Evolutionary conservation across 208 protist genomes (phyloP).

Genomic region (Plasmodiophora brassicae): DNA sequence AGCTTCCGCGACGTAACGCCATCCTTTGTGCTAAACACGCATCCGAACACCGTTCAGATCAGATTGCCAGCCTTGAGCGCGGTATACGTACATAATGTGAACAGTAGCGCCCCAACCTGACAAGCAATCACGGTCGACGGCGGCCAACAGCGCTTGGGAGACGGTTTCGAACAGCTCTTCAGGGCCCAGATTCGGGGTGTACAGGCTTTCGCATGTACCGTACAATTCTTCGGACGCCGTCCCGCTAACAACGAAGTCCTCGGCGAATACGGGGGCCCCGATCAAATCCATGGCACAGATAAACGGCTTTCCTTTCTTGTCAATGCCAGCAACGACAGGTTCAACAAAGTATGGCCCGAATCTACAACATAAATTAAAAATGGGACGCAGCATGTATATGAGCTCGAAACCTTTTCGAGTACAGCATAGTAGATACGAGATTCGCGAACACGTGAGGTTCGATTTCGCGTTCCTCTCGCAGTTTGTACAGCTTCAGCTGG

Average conservation of each 20-base stretch:
- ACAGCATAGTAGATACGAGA: constrained; percentile 57
- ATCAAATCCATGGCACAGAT: constrained; percentile 55
- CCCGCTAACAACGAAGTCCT: constrained; percentile 58
- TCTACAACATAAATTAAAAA: background rate
- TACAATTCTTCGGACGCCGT: constrained; percentile 53
- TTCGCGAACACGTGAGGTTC: constrained; percentile 53
- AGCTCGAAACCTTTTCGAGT: constrained; percentile 55
- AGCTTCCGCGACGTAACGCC: constrained; percentile 15
- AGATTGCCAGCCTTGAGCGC: background rate
- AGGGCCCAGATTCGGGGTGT: constrained; percentile 49
- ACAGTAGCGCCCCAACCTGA: constrained; percentile 58
- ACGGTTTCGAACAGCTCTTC: constrained; percentile 60
- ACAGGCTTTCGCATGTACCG: constrained; percentile 57
- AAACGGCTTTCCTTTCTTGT: constrained; percentile 53
- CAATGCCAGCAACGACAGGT: constrained; percentile 56
- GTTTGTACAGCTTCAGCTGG: constrained; percentile 51
- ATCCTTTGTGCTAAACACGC: constrained; percentile 31
- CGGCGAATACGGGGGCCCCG: constrained; percentile 50
- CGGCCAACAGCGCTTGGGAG: constrained; percentile 55
- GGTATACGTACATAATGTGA: constrained; percentile 53
- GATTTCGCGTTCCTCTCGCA: constrained; percentile 57
- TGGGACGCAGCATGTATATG: too few species aligned
- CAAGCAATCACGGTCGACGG: constrained; percentile 55
- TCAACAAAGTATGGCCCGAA: constrained; percentile 61
- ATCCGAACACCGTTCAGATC: background rate